Evolutionary conservation across 2,329 filamentous ascomycete species (phyloP), one percentile per base, ranked within the genome.

Genomic region (Aspergillus sp.): DNA sequence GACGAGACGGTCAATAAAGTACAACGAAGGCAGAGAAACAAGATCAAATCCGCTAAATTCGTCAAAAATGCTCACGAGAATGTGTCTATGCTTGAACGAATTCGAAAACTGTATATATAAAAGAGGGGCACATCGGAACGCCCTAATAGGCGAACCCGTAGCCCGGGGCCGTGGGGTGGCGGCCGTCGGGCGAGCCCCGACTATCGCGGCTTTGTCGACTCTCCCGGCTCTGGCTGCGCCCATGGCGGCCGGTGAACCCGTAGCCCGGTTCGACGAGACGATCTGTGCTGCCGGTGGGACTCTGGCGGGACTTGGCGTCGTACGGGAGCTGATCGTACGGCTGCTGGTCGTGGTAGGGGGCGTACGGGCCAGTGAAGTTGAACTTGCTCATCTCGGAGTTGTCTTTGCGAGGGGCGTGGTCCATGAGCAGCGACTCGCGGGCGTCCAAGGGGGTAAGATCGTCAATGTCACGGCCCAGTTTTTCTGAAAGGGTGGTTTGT

Each of bases 401-500:
- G n/a, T 67, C 61, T 38, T 64, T 64, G 32, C 60, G 60, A 13
- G 74, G 74, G 41, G 72, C 71, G 13, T 82, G 81, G 48, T 88
- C 84, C 71, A 91, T 85, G 53, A 96, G 85, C 17, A 97, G 83
- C 19, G 68, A 70, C 42, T 68, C 65, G 7, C 89, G 88, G 1
- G 91, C 88, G 65, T 95, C 89, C 36, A 96, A 82, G 4, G 91
- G 89, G 1, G 91, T 97, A 46, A 97, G 84, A 54, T 85, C 86
- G 71, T 96, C 91, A 55, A 88, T 76, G 62, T 94, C 88, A 59
- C 87, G 86, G 64, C 85, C 82, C 57, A 84, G 73, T 78, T 93
- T 90, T 73, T 92, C 89, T 91, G 52, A 55, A 3, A 40, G 13
- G 19, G 10, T 14, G n/a, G 11, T 3, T 45, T 9, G 43, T 25